Conservation (phyloP, 352 stramenopile species). For the Pythium utonaiense region DNA sequence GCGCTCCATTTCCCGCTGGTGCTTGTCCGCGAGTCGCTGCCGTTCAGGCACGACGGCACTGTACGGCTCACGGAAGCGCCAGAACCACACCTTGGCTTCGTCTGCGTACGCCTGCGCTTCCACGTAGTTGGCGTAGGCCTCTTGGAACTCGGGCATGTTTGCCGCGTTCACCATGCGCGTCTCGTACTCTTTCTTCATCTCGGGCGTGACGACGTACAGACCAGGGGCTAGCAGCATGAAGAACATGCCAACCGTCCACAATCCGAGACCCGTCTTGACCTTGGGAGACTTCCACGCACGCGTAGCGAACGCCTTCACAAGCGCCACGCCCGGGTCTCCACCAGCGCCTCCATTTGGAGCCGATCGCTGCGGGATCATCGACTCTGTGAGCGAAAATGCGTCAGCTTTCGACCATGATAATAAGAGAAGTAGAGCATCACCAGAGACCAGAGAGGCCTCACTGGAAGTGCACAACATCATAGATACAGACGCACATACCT, state of each 20-base stretch:
- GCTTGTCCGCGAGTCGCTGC: conserved; percentile 56
- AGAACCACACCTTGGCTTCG: conserved; percentile 85
- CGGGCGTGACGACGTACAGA: conserved; percentile 52
- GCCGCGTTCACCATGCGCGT: conserved; percentile 67
- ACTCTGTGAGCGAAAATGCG: conserved; percentile 4
- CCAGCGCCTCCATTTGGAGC: background rate
- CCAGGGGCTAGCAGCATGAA: conserved; percentile 78
- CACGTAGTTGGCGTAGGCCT: conserved; percentile 53
- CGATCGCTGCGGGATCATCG: conserved; percentile 22
- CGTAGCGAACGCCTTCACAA: conserved; percentile 51
- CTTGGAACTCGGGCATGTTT: conserved; percentile 74
- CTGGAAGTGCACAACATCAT: background rate
- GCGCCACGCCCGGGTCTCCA: conserved; percentile 43
- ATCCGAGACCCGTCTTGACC: conserved; percentile 54
- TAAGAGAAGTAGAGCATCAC: background rate
- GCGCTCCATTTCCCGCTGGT: conserved; percentile 48
- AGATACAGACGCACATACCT: conserved; percentile 8
- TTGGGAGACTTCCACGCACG: conserved; percentile 54
- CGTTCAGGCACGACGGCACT: conserved; percentile 48
- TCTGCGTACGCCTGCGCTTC: conserved; percentile 54
- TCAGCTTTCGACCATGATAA: background rate
- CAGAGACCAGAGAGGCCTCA: background rate
- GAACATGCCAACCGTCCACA: conserved; percentile 79
- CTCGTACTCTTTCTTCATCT: conserved; percentile 80
- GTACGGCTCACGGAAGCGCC: conserved; percentile 80